A percentile compares a stretch with the other conserved stretches of the same genome.
Evolutionary conservation across 1,284 basidiomycete genomes (phyloP).

Genomic region (Flammula alnicola): DNA sequence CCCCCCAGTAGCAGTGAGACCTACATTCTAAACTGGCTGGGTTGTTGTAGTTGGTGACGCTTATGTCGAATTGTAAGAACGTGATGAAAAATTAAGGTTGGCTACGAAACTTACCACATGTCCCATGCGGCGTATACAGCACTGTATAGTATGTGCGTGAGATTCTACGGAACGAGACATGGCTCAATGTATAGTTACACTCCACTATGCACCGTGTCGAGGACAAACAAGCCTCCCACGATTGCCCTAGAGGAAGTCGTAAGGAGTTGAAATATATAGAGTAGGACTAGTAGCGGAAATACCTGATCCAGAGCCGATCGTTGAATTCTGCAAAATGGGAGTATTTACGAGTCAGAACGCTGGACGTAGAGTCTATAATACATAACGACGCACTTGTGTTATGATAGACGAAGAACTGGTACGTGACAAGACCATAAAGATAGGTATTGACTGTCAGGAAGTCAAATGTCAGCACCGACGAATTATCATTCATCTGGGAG

Average conservation of each 20-base stretch:
- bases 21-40: conserved; percentile 39
- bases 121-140: conserved; percentile 45
- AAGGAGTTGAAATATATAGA: neutral
- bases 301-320: conserved; percentile 47
- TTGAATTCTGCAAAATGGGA: conserved; percentile 41
- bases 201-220: conserved; percentile 48
- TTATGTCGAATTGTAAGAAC: conserved; percentile 15
- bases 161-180: neutral
- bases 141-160: conserved; percentile 25
- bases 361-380: neutral
- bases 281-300: neutral
- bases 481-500: neutral
- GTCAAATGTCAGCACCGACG: neutral
- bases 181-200: conserved; percentile 34
- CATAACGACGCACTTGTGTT: conserved; percentile 40
- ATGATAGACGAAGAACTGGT: conserved; percentile 50
- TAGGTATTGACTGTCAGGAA: conserved; percentile 57
- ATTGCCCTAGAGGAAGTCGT: conserved; percentile 41
- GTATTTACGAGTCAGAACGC: neutral
- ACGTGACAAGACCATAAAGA: conserved; percentile 52
- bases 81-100: neutral
- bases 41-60: conserved; percentile 45
- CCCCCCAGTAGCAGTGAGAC: conserved; percentile 10
- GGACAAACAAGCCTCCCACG: conserved; percentile 42
- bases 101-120: conserved; percentile 36